phyloP scores from a whole-genome alignment of 352 stramenopile genomes.

The Phytophthora agathidicida region DNA sequence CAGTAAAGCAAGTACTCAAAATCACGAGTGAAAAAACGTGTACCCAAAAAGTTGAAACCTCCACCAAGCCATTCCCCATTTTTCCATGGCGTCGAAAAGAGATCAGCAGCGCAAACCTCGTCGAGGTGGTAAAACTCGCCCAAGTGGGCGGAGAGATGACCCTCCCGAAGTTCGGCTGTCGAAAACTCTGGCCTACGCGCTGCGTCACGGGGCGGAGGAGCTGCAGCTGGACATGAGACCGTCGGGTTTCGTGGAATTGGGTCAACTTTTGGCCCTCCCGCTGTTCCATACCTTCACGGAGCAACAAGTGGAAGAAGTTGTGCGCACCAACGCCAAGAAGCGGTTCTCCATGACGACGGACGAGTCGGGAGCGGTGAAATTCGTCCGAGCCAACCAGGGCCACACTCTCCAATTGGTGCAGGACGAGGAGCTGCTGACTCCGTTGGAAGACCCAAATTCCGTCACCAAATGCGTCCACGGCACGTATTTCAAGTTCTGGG shows the following conservation, averaged over 20 bases:
- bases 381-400: constrained; percentile 86
- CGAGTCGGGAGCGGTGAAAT: constrained; percentile 39
- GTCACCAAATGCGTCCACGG: constrained; percentile 76
- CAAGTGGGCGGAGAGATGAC: constrained; percentile 38
- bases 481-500: constrained; percentile 76
- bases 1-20: no score
- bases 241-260: constrained; percentile 69
- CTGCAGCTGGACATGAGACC: constrained; percentile 71
- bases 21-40: no score
- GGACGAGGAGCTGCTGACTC: constrained; percentile 75
- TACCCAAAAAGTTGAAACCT: no score
- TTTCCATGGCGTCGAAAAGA: constrained; percentile 14
- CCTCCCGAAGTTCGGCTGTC: constrained; percentile 70
- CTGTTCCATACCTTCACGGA: constrained; percentile 62
- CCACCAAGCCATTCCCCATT: no score
- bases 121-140: constrained; percentile 27
- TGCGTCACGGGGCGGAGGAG: constrained; percentile 76
- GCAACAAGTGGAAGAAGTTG: constrained; percentile 67
- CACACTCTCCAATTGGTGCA: constrained; percentile 71
- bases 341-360: constrained; percentile 74
- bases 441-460: constrained; percentile 51
- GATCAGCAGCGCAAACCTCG: constrained; percentile 10
- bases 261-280: constrained; percentile 52
- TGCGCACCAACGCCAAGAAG: constrained; percentile 76
- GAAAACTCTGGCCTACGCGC: constrained; percentile 77